A percentile compares a stretch with the other conserved stretches of the same genome.
These are phyloP conservation scores for Colletotrichum horii DNA, from an alignment of 2,329 filamentous ascomycete genomes.

Conservation along the genomic window DNA sequence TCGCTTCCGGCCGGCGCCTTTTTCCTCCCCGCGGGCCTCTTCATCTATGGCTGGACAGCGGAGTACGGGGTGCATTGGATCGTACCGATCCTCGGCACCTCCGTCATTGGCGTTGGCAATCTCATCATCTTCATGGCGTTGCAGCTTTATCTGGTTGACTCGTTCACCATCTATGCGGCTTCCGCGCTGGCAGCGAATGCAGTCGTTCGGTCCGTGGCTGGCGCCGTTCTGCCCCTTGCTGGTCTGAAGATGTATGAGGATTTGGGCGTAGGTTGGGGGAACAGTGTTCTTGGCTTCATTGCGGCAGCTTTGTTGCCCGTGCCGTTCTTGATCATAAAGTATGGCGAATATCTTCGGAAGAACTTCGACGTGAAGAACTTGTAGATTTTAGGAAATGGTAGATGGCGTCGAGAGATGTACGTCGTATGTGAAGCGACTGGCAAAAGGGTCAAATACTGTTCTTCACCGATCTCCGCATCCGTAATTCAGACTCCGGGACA, in stretches of 20 bases:
- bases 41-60: conserved; percentile 37
- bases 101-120: conserved; percentile 52
- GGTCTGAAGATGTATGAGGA: conserved; percentile 19
- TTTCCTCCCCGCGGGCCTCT: conserved; percentile 25
- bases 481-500: not conserved
- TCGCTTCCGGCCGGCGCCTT: not conserved
- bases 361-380: not conserved
- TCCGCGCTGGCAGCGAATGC: conserved; percentile 66
- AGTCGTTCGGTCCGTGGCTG: conserved; percentile 55
- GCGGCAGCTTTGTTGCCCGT: conserved; percentile 49
- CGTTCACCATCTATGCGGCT: conserved; percentile 52
- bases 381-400: not conserved
- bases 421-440: not conserved
- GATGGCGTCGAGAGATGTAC: not conserved
- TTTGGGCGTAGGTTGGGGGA: conserved; percentile 26
- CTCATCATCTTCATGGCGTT: conserved; percentile 55
- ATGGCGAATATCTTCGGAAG: conserved; percentile 45
- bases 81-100: conserved; percentile 57
- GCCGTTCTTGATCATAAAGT: conserved; percentile 48
- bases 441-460: not conserved
- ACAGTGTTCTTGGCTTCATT: conserved; percentile 39
- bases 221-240: conserved; percentile 22
- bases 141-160: conserved; percentile 70
- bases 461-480: not conserved
- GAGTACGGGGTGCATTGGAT: conserved; percentile 63